A percentile compares a stretch with the other conserved stretches of the same genome.
Conservation (phyloP, 2,329 filamentous ascomycete species). For the Parascedosporium putredinis region DNA sequence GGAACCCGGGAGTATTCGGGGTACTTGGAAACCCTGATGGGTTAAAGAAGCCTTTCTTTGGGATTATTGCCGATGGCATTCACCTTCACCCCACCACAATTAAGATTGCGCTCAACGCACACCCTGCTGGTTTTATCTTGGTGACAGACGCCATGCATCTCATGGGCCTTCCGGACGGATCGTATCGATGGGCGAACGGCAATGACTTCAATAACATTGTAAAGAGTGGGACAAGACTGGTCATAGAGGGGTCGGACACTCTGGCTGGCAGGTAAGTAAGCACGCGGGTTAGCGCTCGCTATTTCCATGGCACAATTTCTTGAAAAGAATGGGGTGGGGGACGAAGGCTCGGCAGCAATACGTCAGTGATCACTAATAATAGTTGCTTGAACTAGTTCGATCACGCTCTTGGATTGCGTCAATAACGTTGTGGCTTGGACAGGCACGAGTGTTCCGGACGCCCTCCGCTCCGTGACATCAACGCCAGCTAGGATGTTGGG, state of each 20-base stretch:
- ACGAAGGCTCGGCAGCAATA: no score
- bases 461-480: conserved; percentile 60
- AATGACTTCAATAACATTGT: conserved; percentile 46
- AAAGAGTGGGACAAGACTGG: conserved; percentile 62
- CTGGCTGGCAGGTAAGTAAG: conserved; percentile 61
- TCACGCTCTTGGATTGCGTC: conserved; percentile 70
- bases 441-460: conserved; percentile 55
- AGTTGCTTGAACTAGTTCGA: conserved; percentile 50
- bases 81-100: conserved; percentile 82
- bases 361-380: no score
- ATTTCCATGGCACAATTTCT: no score
- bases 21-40: conserved; percentile 60
- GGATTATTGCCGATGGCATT: conserved; percentile 82
- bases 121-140: conserved; percentile 74
- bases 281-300: no score
- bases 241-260: conserved; percentile 66
- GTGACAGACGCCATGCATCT: conserved; percentile 91
- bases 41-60: conserved; percentile 62
- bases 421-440: conserved; percentile 73
- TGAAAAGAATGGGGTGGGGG: no score
- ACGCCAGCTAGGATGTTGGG: conserved; percentile 72
- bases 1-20: conserved; percentile 84
- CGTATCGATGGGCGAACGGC: conserved; percentile 77
- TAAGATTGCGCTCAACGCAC: conserved; percentile 79
- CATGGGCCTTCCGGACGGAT: conserved; percentile 71